These are phyloP conservation scores for Vaccinium darrowii DNA, from an alignment of 148 eudicot genomes.

Conservation along the genomic window DNA sequence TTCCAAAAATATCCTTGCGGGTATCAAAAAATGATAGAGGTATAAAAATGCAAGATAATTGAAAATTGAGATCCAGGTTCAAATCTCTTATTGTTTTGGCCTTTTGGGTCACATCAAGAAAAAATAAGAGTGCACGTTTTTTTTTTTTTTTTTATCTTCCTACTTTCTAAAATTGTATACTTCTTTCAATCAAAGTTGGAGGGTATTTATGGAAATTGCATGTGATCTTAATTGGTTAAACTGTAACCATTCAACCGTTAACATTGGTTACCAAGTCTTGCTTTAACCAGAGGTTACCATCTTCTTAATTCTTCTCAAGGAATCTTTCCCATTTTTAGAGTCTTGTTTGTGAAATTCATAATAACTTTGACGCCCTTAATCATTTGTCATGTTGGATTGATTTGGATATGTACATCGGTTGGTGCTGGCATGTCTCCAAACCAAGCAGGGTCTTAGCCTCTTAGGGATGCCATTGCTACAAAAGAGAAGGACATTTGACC, in stretches of 20 bases:
- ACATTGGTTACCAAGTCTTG: background rate
- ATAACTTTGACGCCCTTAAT: background rate
- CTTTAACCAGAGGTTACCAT: background rate
- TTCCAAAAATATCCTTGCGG: background rate
- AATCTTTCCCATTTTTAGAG: background rate
- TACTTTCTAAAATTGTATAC: background rate
- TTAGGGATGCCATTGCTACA: background rate
- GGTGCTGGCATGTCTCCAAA: constrained; percentile 1
- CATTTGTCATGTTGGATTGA: background rate
- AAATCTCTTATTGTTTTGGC: too few species aligned
- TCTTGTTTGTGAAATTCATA: background rate
- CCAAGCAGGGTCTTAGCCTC: background rate
- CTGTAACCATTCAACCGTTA: constrained; percentile 16
- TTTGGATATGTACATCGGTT: background rate
- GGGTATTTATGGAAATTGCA: background rate
- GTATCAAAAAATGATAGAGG: background rate
- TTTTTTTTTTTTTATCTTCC: too few species aligned
- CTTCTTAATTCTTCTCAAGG: background rate
- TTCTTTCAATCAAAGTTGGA: background rate
- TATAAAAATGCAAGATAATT: background rate
- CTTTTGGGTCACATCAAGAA: too few species aligned
- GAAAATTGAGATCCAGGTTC: background rate
- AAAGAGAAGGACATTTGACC: constrained; percentile 19
- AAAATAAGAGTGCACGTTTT: too few species aligned
- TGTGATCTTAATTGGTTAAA: background rate